These are phyloP conservation scores for Arthrobotrys sinensis DNA, from an alignment of 2,329 filamentous ascomycete genomes.

Conservation along the genomic window DNA sequence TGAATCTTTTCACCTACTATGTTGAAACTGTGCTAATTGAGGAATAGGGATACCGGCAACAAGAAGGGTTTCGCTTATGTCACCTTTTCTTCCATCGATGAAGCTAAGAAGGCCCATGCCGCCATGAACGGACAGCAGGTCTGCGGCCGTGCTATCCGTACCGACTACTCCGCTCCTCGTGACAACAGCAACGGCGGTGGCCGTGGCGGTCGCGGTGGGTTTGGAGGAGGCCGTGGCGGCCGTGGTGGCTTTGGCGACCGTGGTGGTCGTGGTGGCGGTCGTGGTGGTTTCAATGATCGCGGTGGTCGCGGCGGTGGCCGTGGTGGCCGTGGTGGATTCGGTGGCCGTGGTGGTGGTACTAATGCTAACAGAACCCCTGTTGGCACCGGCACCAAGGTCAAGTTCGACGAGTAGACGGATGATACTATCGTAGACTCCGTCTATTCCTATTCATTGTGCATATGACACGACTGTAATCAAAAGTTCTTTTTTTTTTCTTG, in stretches of 20 bases:
- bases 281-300: conserved; percentile 65
- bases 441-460: conserved; percentile 14
- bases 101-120: conserved; percentile 82
- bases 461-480: conserved; percentile 26
- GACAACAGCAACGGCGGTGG: conserved; percentile 72
- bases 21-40: conserved; percentile 65
- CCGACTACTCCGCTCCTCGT: conserved; percentile 84
- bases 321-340: conserved; percentile 69
- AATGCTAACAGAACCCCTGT: conserved; percentile 63
- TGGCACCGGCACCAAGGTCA: conserved; percentile 69
- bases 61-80: conserved; percentile 96
- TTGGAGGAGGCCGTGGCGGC: conserved; percentile 62
- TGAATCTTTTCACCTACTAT: background rate
- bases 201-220: conserved; percentile 69
- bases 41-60: conserved; percentile 78
- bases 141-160: conserved; percentile 80
- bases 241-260: conserved; percentile 69
- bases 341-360: conserved; percentile 67
- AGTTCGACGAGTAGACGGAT: conserved; percentile 66
- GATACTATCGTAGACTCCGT: background rate
- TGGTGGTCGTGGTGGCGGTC: conserved; percentile 68
- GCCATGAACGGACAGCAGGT: conserved; percentile 80
- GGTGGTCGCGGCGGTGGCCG: conserved; percentile 62
- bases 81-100: conserved; percentile 84
- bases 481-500: conserved; percentile 45